phyloP scores from a whole-genome alignment of 306 rosid genomes.

The Sophora flavescens region DNA sequence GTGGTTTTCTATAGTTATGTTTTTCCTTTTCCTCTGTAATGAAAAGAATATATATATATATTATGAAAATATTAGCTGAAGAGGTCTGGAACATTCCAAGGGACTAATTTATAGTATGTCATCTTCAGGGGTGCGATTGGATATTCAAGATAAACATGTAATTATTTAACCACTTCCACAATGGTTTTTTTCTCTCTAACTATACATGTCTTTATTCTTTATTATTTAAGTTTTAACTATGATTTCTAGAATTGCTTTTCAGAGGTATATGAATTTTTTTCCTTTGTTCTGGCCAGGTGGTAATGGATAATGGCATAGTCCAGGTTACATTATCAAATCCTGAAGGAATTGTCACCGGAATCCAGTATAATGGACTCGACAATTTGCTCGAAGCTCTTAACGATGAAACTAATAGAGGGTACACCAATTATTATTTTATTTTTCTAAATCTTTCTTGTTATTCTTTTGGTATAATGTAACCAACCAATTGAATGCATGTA shows the following conservation, averaged over 20 bases:
- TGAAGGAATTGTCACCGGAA: conserved; percentile 77
- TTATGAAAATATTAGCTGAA: conserved; percentile 31
- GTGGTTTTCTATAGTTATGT: neutral
- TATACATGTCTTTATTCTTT: conserved; percentile 13
- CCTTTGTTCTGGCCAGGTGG: conserved; percentile 58
- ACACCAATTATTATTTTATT: conserved; percentile 1
- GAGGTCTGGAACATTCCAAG: conserved; percentile 32
- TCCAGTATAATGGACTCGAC: conserved; percentile 79
- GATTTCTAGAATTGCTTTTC: neutral
- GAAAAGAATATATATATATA: neutral
- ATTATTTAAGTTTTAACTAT: conserved; percentile 4
- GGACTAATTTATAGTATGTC: conserved; percentile 50
- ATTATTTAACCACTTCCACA: conserved; percentile 42
- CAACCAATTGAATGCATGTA: conserved; percentile 25
- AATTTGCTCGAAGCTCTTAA: conserved; percentile 84
- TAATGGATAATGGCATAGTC: conserved; percentile 88
- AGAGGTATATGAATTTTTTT: neutral
- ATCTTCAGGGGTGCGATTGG: conserved; percentile 59
- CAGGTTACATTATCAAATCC: conserved; percentile 85
- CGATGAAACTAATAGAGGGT: conserved; percentile 61
- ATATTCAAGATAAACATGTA: conserved; percentile 63
- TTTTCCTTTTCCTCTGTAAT: neutral
- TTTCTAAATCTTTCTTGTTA: neutral
- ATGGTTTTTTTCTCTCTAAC: conserved; percentile 43
- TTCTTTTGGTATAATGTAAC: neutral